These are phyloP conservation scores for Leccinum boreale DNA, from an alignment of 768 basidiomycete species.

Conservation along the genomic window DNA sequence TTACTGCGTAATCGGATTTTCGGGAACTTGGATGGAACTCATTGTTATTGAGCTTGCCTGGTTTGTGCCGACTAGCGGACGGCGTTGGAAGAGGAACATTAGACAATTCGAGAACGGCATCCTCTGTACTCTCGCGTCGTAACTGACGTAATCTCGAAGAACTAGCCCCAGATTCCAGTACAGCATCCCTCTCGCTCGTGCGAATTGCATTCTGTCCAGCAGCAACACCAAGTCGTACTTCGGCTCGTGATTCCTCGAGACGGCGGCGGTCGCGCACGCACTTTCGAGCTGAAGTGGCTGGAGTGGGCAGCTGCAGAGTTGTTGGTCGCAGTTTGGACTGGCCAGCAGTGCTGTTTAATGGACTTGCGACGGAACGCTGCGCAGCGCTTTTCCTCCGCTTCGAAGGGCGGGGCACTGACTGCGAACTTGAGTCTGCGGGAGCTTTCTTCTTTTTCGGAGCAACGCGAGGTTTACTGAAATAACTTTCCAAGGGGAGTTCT, in stretches of 20 bases:
- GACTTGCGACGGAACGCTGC: background rate
- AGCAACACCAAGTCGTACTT: background rate
- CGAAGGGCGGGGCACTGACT: conserved; percentile 6
- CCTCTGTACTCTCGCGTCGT: background rate
- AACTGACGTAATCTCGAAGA: background rate
- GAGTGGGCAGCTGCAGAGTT: conserved; percentile 23
- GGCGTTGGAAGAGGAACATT: conserved; percentile 9
- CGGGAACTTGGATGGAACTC: background rate
- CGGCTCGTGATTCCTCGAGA: background rate
- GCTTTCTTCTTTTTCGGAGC: conserved; percentile 3
- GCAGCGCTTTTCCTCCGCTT: conserved; percentile 20
- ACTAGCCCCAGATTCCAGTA: background rate
- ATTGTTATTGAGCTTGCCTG: background rate
- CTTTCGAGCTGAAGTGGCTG: conserved; percentile 19
- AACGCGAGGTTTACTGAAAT: conserved; percentile 16
- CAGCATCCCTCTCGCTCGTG: conserved; percentile 1
- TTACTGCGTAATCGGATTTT: background rate
- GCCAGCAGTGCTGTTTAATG: background rate
- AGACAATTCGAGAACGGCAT: background rate
- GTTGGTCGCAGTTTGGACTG: conserved; percentile 3
- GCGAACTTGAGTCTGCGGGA: background rate
- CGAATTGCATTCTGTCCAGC: background rate
- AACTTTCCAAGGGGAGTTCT: conserved; percentile 30
- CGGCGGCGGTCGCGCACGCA: background rate
- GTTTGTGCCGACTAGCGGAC: conserved; percentile 2